Conservation (phyloP, 805 yeast species). For the Candida taoyuanica region DNA sequence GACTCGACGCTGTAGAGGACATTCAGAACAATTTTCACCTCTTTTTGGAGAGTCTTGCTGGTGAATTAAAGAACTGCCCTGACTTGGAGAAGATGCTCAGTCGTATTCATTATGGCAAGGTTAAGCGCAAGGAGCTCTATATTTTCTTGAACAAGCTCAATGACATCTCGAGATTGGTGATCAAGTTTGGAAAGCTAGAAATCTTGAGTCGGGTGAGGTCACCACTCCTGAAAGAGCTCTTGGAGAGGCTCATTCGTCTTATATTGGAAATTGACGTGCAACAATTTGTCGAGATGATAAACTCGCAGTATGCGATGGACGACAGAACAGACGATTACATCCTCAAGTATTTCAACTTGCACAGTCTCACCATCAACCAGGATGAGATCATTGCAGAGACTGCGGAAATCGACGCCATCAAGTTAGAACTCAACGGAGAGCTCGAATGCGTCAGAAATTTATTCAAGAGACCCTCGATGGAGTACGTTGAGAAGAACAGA, state of each 20-base stretch:
- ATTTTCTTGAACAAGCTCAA: constrained; percentile 41
- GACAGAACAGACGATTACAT: constrained; percentile 47
- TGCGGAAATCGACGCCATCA: constrained; percentile 39
- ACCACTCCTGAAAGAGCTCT: constrained; percentile 33
- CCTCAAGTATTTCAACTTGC: constrained; percentile 37
- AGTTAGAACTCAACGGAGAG: constrained; percentile 47
- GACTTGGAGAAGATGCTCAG: constrained; percentile 59
- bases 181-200: constrained; percentile 27
- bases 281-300: constrained; percentile 44
- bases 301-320: constrained; percentile 44
- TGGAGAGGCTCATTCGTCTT: constrained; percentile 35
- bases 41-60: constrained; percentile 34
- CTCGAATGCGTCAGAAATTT: constrained; percentile 40
- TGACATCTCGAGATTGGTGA: constrained; percentile 29
- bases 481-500: constrained; percentile 51
- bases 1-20: constrained; percentile 59
- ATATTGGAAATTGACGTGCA: constrained; percentile 31
- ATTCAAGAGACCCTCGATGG: constrained; percentile 52
- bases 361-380: constrained; percentile 31
- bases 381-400: constrained; percentile 38
- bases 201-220: constrained; percentile 26
- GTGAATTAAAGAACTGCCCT: constrained; percentile 33
- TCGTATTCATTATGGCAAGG: constrained; percentile 54
- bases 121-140: constrained; percentile 57
- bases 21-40: constrained; percentile 37